phyloP scores from a whole-genome alignment of 495 filamentous ascomycete species.

The Aspergillus carlsbadensis region DNA sequence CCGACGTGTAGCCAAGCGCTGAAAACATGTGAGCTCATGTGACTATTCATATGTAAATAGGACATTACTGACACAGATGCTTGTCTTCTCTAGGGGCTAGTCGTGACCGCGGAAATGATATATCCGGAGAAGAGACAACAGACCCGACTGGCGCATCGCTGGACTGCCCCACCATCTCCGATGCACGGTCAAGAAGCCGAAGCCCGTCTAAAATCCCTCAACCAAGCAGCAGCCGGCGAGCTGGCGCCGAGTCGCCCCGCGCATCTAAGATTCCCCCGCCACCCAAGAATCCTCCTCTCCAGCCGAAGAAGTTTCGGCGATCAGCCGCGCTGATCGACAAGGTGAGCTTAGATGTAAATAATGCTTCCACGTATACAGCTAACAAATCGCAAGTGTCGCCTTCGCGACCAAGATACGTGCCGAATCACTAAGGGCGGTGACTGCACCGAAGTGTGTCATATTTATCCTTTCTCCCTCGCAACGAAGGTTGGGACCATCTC shows the following conservation, averaged over 20 bases:
- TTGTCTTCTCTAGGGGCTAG: background rate
- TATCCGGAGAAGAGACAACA: too few relatives aligned
- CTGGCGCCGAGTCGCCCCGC: too few relatives aligned
- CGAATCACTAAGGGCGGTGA: background rate
- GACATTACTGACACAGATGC: too few relatives aligned
- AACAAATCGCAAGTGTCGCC: background rate
- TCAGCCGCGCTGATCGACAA: background rate
- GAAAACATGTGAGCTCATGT: background rate
- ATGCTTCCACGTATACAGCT: background rate
- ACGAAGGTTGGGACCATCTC: background rate
- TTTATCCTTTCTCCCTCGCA: background rate
- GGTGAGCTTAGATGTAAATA: background rate
- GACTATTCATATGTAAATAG: background rate
- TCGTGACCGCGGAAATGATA: background rate
- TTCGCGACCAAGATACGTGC: background rate
- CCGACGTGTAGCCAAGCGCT: background rate
- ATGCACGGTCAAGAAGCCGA: too few relatives aligned
- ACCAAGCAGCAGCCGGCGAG: too few relatives aligned
- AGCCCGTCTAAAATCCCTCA: too few relatives aligned
- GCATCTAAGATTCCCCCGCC: background rate
- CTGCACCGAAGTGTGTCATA: background rate
- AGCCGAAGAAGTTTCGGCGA: background rate
- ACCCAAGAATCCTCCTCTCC: background rate
- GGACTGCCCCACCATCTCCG: background rate
- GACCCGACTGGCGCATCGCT: too few relatives aligned